Base-by-base conservation (phyloP, 140 eudicot genomes). In the Senecio squalidus region DNA sequence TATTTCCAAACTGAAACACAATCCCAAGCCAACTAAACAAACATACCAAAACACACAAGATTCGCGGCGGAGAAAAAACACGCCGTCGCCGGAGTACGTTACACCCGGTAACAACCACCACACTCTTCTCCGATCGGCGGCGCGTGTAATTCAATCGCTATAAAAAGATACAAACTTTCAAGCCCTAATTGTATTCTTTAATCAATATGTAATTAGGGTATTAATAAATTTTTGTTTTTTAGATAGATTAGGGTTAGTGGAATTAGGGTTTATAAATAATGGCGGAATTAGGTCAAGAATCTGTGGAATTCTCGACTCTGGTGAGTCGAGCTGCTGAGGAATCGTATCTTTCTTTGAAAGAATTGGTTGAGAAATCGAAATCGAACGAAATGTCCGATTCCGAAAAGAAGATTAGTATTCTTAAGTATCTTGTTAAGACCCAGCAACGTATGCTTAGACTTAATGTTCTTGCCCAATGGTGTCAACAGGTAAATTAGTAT, bases 381-480 rank as follows among this genome's bases (percentile, higher is more conserved):
- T 74, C 86, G 10, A 46, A 80, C 0, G 95, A 87, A n/a, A 33
- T 74, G 52, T 84, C 98, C 13, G 96, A 87, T 66, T 81, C 95
- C 0, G 98, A 92, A 46, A 92, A 92, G 86, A 92, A 92, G 80
- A 87, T 87, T 74, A 78, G 71, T 55, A 78, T 92, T 36, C 79
- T 92, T 6, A 92, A 87, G 73, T 92, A 80, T 67, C 68, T 92
- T 29, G 89, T 81, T 43, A 92, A 84, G 76, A 92, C 93, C 47
- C 98, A 88, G 69, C 98, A 92, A 71, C 84, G 98, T 9, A 87
- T 92, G 96, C 92, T 92, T n/a, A 78, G 98, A 3, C 95, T 92
- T 60, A 82, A 87, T 71, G 98, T 87, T 54, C 95, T 92, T 39
- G 80, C 98, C 5, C 92, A 92, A 62, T 92, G 98, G 98, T 82